Evolutionary conservation across 164 flowering plant genomes (phyloP).

Genomic region (Dillenia suffruticosa): DNA sequence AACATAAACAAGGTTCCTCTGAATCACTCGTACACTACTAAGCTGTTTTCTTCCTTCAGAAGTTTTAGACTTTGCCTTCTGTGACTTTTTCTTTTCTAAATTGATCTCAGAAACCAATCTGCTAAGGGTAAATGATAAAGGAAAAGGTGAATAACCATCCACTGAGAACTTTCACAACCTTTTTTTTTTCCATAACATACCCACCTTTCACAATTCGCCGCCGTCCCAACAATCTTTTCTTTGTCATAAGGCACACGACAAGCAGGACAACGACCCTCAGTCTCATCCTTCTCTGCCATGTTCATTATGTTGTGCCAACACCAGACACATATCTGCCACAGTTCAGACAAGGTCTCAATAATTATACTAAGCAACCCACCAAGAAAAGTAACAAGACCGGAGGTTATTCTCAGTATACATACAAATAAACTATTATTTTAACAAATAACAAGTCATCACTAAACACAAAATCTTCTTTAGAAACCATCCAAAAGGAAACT

Average conservation of each 20-base stretch:
- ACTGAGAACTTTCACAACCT: not conserved
- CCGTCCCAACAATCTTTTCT: conserved; percentile 87
- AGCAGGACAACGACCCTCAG: conserved; percentile 97
- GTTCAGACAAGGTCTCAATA: too few species aligned
- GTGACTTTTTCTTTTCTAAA: conserved; percentile 74
- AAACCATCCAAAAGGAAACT: too few species aligned
- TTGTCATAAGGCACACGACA: conserved; percentile 90
- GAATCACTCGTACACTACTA: conserved; percentile 87
- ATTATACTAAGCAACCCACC: too few species aligned
- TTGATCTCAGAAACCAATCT: conserved; percentile 78
- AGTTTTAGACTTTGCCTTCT: conserved; percentile 67
- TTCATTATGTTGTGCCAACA: conserved; percentile 99
- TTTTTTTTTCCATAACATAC: not conserved
- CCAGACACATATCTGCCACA: conserved; percentile 88
- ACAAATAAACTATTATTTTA: too few species aligned
- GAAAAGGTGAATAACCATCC: not conserved
- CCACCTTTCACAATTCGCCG: conserved; percentile 72
- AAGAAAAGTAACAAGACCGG: too few species aligned
- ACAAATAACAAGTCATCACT: too few species aligned
- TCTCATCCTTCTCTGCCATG: conserved; percentile 95
- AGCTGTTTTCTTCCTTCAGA: conserved; percentile 91
- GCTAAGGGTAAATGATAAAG: not conserved
- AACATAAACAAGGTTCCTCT: conserved; percentile 85
- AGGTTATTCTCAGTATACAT: too few species aligned
- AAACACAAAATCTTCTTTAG: too few species aligned